Conservation (phyloP, 306 rosid species). For the Hippophae tibetana region DNA sequence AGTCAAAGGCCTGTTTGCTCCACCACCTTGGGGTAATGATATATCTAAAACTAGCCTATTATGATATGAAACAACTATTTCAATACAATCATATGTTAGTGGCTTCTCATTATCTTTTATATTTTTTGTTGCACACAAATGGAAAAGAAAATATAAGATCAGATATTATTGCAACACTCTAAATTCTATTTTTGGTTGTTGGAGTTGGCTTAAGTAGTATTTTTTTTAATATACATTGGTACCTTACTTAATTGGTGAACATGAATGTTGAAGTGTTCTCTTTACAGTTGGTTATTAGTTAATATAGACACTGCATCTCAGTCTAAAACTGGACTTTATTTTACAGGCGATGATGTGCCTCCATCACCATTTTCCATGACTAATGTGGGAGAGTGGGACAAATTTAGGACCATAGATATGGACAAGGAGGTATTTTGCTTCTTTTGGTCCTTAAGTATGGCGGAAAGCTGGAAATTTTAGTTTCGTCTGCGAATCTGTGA, state of each 20-base stretch:
- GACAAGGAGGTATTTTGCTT: slow-evolving; percentile 65
- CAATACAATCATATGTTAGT: no score
- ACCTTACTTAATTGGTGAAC: background rate
- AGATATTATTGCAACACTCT: no score
- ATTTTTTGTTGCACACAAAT: no score
- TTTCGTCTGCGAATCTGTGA: background rate
- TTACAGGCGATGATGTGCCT: slow-evolving; percentile 74
- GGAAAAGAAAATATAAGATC: no score
- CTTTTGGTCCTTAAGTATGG: slow-evolving; percentile 2
- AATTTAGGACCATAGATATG: slow-evolving; percentile 94
- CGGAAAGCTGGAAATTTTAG: background rate
- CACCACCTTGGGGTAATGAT: slow-evolving; percentile 81
- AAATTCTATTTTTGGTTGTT: no score
- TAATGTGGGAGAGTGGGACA: slow-evolving; percentile 76
- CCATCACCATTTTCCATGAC: slow-evolving; percentile 75
- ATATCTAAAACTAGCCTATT: background rate
- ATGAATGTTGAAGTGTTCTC: background rate
- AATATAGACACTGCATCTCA: slow-evolving; percentile 2
- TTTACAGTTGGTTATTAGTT: slow-evolving; percentile 15
- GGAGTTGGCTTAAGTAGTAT: no score
- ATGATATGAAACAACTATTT: no score
- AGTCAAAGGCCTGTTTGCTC: slow-evolving; percentile 89
- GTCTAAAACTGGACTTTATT: slow-evolving; percentile 25
- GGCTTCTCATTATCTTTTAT: no score
- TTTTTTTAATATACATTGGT: no score